Evolutionary conservation across 495 filamentous ascomycete species (phyloP).

Genomic region (Pseudoneurospora amorphoporcata): DNA sequence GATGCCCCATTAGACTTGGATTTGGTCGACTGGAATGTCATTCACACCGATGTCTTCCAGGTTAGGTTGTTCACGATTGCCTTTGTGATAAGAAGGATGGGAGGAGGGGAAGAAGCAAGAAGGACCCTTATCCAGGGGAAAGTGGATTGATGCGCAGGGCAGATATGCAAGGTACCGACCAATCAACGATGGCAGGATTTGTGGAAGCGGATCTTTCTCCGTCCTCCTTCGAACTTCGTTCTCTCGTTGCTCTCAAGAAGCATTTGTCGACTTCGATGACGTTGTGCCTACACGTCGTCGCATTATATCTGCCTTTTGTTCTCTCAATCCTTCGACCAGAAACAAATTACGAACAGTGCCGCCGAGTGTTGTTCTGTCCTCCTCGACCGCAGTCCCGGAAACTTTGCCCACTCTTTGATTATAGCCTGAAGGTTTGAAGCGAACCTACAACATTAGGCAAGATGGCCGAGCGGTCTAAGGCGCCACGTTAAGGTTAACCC

Average conservation of each 20-base stretch:
- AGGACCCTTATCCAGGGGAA: not conserved
- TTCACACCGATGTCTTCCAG: not conserved
- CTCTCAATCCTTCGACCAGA: not conserved
- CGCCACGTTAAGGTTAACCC: not conserved
- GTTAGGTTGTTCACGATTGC: not conserved
- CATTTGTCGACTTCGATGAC: not conserved
- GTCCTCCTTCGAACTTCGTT: not conserved
- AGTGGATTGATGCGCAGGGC: not conserved
- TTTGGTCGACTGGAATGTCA: not conserved
- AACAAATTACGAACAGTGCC: not conserved
- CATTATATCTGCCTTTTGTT: not conserved
- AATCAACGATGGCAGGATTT: not conserved
- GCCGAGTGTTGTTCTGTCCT: not conserved
- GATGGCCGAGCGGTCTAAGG: not conserved
- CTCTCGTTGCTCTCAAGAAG: not conserved
- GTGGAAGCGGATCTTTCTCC: not conserved
- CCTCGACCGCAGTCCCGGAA: not conserved
- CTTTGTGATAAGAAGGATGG: not conserved
- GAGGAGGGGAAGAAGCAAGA: not conserved
- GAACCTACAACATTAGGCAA: not conserved
- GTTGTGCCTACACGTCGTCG: not conserved
- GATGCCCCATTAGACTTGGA: not conserved
- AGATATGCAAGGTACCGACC: not conserved
- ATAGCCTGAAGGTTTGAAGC: not conserved
- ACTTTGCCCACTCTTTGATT: not conserved